A percentile compares a stretch with the other conserved stretches of the same genome.
These are phyloP conservation scores for Acacia melanoxylon DNA, from an alignment of 306 rosid species.

Conservation along the genomic window DNA sequence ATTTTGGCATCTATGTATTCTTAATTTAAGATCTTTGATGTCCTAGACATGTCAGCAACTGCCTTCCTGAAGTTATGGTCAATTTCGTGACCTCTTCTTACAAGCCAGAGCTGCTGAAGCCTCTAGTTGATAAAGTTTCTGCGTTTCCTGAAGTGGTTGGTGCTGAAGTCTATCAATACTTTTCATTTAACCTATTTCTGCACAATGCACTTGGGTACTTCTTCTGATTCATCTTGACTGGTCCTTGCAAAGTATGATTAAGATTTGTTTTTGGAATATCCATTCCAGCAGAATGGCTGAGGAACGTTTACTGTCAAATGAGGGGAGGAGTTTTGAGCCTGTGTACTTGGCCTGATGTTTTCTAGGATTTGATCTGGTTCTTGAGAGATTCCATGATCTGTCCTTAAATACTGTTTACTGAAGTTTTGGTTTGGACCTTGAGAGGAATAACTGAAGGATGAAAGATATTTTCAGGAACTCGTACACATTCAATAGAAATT, in stretches of 20 bases:
- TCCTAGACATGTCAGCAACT: constrained; percentile 65
- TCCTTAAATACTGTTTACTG: not conserved
- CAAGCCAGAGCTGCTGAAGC: constrained; percentile 71
- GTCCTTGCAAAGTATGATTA: not conserved
- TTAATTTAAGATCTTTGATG: constrained; percentile 27
- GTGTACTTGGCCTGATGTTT: not conserved
- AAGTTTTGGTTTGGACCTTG: constrained; percentile 3
- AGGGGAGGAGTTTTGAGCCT: not conserved
- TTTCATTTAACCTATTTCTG: constrained; percentile 17
- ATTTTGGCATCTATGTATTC: not conserved
- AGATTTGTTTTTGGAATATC: not conserved
- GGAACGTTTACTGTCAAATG: not conserved
- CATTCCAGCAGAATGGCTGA: not conserved
- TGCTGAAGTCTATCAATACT: constrained; percentile 23
- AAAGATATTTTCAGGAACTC: not conserved
- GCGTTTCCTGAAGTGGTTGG: constrained; percentile 91
- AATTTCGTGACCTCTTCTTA: constrained; percentile 93
- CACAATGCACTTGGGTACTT: not conserved
- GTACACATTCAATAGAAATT: not conserved
- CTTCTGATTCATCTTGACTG: constrained; percentile 3
- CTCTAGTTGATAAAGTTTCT: constrained; percentile 68
- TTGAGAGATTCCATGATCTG: not conserved
- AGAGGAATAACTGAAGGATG: not conserved
- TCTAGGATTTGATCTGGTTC: not conserved
- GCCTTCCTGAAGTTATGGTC: constrained; percentile 86